phyloP scores from a whole-genome alignment of 192 early-diverging fungal genomes.

The Lobosporangium transversale region DNA sequence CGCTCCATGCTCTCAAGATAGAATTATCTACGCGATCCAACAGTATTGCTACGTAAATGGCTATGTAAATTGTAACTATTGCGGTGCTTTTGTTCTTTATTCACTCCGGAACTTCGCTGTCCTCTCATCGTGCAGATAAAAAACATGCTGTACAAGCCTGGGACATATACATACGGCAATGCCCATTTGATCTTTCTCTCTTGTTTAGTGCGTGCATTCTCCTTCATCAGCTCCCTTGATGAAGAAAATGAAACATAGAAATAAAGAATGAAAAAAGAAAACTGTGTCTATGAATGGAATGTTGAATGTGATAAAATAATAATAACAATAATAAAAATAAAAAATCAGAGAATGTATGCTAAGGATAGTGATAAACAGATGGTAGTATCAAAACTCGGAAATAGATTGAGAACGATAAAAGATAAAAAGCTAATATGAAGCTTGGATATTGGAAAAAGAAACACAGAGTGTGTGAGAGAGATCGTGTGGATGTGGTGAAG shows the following conservation, averaged over 20 bases:
- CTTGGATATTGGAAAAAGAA: too few species aligned
- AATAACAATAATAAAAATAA: slow-evolving; percentile 1
- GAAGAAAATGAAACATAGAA: neutral
- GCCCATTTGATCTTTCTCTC: neutral
- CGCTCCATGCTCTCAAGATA: slow-evolving; percentile 9
- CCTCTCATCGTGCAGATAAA: slow-evolving; percentile 23
- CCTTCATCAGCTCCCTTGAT: neutral
- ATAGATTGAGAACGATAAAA: neutral
- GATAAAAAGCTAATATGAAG: neutral
- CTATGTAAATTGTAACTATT: neutral
- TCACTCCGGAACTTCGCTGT: slow-evolving; percentile 28
- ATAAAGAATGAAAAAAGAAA: neutral
- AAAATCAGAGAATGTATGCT: neutral
- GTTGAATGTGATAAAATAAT: neutral
- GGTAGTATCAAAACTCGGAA: neutral
- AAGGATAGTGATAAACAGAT: neutral
- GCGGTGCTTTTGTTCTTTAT: slow-evolving; percentile 12
- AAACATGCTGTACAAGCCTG: too few species aligned
- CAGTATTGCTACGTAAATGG: neutral
- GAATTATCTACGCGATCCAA: neutral
- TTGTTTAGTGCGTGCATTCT: neutral
- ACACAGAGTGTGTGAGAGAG: too few species aligned
- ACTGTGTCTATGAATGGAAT: neutral
- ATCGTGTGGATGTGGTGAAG: too few species aligned
- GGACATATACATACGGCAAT: too few species aligned